Evolutionary conservation across 805 yeast genomes (phyloP), one percentile per base, ranked within the genome.

Genomic region (Candida orba): DNA sequence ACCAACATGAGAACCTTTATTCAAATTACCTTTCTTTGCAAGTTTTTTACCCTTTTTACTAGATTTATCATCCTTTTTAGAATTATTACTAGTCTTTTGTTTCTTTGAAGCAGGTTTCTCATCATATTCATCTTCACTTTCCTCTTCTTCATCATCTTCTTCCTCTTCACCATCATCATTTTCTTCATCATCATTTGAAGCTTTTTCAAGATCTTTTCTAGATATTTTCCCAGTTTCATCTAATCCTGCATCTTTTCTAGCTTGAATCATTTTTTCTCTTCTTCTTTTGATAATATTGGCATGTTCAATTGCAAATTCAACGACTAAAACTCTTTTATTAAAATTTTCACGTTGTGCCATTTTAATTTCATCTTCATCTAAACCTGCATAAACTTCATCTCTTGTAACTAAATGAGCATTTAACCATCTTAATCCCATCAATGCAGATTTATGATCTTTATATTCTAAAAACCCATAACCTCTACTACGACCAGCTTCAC

Each of bases 381-480:
- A 60, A n/a, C 91, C 90, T 50, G 75, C 85, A 18, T 73, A 46
- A 34, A 88, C 75, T 63, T 90, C 97, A 9, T 73, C 78, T 30
- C 63, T 64, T 0, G 86, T 67, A 7, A 93, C 95, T 57, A 78
- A 82, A 60, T 91, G 96, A 8, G 95, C 96, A 63, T 93, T 93
- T 62, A 93, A 73, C 96, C 96, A 93, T 71, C 99, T 79, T 44
- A 93, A 75, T 2, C 95, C 97, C 97, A 89, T 90, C 52, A 93
- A 73, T 1, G 99, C 98, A 50, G 82, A 63, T 64, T 84, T 84
- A 64, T 93, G 99, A 64, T 90, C 95, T 65, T 89, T 80, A 64
- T 74, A 89, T 66, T 93, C 98, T 37, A 93, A 65, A 72, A 93
- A 91, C 50, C 99, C 99, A 58, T 91, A 93, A 48, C 99, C 99